These are phyloP conservation scores for Pseudohalonectria lignicola DNA, from an alignment of 2,329 filamentous ascomycete genomes.

Conservation along the genomic window DNA sequence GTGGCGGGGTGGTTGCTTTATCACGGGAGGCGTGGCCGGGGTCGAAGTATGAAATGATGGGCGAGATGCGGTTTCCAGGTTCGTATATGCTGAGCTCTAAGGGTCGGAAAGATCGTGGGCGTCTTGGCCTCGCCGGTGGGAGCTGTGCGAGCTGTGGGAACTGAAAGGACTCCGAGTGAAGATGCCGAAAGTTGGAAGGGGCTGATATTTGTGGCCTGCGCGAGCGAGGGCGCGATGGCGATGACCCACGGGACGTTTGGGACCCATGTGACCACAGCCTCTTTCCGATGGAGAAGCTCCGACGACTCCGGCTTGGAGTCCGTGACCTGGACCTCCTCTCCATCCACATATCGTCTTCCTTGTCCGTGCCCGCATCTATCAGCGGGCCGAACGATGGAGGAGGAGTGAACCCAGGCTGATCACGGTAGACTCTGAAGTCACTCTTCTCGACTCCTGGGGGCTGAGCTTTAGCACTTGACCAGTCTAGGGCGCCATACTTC, in stretches of 20 bases:
- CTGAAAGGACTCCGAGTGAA: slow-evolving; percentile 35
- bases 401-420: slow-evolving; percentile 18
- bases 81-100: slow-evolving; percentile 45
- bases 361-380: slow-evolving; percentile 4
- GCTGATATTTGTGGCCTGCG: slow-evolving; percentile 46
- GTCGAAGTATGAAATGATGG: slow-evolving; percentile 42
- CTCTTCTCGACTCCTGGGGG: slow-evolving; percentile 15
- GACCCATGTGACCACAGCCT: slow-evolving; percentile 31
- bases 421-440: slow-evolving; percentile 13
- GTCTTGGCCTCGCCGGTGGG: slow-evolving; percentile 12
- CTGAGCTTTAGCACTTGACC: slow-evolving; percentile 8
- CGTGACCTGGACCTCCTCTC: too few relatives aligned
- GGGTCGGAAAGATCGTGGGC: slow-evolving; percentile 34
- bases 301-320: slow-evolving; percentile 14
- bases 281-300: slow-evolving; percentile 33
- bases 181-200: slow-evolving; percentile 49
- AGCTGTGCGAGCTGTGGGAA: too few relatives aligned
- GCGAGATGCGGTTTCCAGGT: slow-evolving; percentile 37
- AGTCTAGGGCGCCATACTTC: too few relatives aligned
- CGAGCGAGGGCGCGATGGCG: slow-evolving; percentile 32
- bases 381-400: slow-evolving; percentile 15
- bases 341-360: neutral
- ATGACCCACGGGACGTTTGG: too few relatives aligned
- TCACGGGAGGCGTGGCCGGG: slow-evolving; percentile 11
- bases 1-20: slow-evolving; percentile 28